Percentiles rank a stretch among this genome's conserved stretches.
phyloP scores from a whole-genome alignment of 768 basidiomycete genomes.

The Cyclocybe aegerita region DNA sequence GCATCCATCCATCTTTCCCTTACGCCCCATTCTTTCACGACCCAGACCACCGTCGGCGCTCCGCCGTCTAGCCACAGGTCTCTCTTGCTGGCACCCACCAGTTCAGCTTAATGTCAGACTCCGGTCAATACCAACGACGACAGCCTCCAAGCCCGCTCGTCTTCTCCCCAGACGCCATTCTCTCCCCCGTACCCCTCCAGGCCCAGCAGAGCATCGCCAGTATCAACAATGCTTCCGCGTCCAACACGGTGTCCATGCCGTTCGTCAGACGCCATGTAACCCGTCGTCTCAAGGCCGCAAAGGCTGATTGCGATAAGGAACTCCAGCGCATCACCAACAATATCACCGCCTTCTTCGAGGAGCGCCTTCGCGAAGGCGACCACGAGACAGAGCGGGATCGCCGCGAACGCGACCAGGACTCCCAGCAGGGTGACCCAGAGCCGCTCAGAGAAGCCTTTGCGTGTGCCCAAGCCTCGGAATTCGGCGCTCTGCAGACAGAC shows the following conservation, averaged over 20 bases:
- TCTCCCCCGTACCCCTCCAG: conserved; percentile 50
- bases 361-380: conserved; percentile 78
- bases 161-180: conserved; percentile 65
- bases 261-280: conserved; percentile 93
- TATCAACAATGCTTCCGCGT: conserved; percentile 41
- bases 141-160: conserved; percentile 81
- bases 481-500: conserved; percentile 59
- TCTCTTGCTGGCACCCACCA: conserved; percentile 11
- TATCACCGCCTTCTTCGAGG: conserved; percentile 94
- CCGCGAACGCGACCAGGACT: conserved; percentile 57
- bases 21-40: conserved; percentile 17
- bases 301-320: conserved; percentile 96
- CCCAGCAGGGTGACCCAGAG: conserved; percentile 54
- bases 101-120: conserved; percentile 46
- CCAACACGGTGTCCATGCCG: conserved; percentile 87
- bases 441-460: conserved; percentile 60
- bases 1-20: conserved; percentile 14
- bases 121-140: conserved; percentile 44
- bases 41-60: conserved; percentile 14
- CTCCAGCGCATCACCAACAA: conserved; percentile 90
- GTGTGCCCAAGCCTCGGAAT: conserved; percentile 58
- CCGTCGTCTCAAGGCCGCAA: conserved; percentile 88
- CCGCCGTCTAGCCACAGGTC: conserved; percentile 10
- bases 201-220: conserved; percentile 37
- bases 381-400: conserved; percentile 67